Evolutionary conservation across 2,329 filamentous ascomycete species (phyloP).

Genomic region (Pyricularia grisea): DNA sequence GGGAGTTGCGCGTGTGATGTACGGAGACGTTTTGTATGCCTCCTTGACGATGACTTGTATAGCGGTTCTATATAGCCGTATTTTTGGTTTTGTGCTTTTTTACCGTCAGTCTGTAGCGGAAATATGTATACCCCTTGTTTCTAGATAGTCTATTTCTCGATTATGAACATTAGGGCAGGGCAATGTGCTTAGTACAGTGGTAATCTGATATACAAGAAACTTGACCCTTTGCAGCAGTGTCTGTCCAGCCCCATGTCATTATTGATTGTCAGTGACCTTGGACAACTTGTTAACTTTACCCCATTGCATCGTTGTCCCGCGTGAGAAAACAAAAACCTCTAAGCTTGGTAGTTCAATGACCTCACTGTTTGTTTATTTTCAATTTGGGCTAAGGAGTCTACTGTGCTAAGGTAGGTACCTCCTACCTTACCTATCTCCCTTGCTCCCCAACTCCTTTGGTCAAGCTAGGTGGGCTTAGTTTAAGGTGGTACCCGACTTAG

Average conservation of each 20-base stretch:
- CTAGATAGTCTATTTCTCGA: background rate
- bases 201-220: background rate
- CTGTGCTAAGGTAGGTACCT: too few relatives aligned
- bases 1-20: background rate
- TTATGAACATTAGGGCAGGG: background rate
- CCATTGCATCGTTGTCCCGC: background rate
- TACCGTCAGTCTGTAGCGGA: constrained; percentile 5
- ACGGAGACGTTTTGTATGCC: background rate
- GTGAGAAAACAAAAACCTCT: background rate
- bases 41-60: constrained; percentile 1
- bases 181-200: background rate
- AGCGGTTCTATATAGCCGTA: background rate
- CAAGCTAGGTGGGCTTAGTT: too few relatives aligned
- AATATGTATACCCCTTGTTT: constrained; percentile 5
- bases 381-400: background rate
- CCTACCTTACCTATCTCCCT: too few relatives aligned
- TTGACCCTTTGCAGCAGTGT: background rate
- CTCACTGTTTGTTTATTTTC: background rate
- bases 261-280: background rate
- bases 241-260: background rate
- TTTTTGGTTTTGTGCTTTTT: constrained; percentile 6
- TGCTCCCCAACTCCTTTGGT: too few relatives aligned
- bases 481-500: background rate
- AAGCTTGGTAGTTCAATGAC: background rate
- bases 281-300: background rate